Evolutionary conservation across 1,139 yeast species (phyloP).

Genomic region (Candida frijolesensis): DNA sequence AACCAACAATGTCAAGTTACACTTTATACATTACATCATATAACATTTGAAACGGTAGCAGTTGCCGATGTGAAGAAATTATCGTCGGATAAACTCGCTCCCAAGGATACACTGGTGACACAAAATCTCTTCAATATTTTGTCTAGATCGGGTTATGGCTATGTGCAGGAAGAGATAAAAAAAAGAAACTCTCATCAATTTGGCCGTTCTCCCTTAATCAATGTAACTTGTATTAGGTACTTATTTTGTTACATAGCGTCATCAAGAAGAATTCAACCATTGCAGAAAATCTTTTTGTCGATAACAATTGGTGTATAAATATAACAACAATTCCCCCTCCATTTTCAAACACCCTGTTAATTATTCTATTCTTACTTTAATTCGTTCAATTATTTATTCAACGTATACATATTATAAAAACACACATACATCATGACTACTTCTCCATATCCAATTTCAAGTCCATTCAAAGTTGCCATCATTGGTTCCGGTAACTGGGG

Average conservation of each 20-base stretch:
- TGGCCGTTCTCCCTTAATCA: not conserved
- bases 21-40: not conserved
- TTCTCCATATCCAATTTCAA: slow-evolving; percentile 34
- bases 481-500: slow-evolving; percentile 92
- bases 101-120: not conserved
- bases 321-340: not conserved
- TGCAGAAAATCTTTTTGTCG: not conserved
- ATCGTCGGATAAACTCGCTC: not conserved
- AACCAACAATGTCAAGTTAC: not conserved
- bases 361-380: not conserved
- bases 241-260: not conserved
- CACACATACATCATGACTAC: slow-evolving; percentile 30
- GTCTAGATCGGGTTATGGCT: not conserved
- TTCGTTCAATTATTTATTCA: not conserved
- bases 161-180: not conserved
- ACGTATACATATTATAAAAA: not conserved
- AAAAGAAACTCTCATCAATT: not conserved
- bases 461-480: slow-evolving; percentile 58
- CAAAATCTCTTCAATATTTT: not conserved
- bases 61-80: too few relatives aligned
- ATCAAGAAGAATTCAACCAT: not conserved
- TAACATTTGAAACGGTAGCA: not conserved
- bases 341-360: not conserved
- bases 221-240: not conserved
- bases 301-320: not conserved